These are phyloP conservation scores for Aspergillus sp. DNA, from an alignment of 2,329 filamentous ascomycete genomes.

Conservation along the genomic window DNA sequence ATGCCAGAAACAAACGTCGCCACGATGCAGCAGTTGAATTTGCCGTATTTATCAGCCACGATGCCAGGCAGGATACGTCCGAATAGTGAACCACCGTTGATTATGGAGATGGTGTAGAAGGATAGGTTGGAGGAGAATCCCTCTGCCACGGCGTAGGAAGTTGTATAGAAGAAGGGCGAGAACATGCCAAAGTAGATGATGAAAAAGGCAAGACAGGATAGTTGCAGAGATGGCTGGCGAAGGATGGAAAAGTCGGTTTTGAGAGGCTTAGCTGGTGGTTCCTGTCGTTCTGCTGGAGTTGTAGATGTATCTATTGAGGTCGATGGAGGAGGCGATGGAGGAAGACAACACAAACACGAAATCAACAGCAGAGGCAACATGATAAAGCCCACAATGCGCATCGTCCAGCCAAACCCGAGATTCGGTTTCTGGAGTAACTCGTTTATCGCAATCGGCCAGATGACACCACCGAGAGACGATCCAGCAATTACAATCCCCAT, in stretches of 20 bases:
- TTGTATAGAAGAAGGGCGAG: slow-evolving; percentile 35
- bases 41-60: slow-evolving; percentile 30
- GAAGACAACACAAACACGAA: slow-evolving; percentile 17
- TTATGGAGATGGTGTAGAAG: slow-evolving; percentile 35
- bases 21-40: slow-evolving; percentile 27
- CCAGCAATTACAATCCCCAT: slow-evolving; percentile 29
- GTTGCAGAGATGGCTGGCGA: slow-evolving; percentile 15
- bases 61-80: slow-evolving; percentile 33
- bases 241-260: slow-evolving; percentile 17
- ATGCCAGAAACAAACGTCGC: slow-evolving; percentile 29
- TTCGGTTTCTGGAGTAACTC: slow-evolving; percentile 19
- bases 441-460: slow-evolving; percentile 31
- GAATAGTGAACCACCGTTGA: slow-evolving; percentile 35
- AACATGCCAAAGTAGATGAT: slow-evolving; percentile 37
- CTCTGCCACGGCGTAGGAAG: slow-evolving; percentile 21
- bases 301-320: not conserved
- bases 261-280: not conserved
- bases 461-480: slow-evolving; percentile 30
- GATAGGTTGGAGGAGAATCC: slow-evolving; percentile 25
- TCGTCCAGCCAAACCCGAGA: slow-evolving; percentile 33
- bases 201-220: slow-evolving; percentile 29
- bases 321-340: slow-evolving; percentile 1
- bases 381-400: slow-evolving; percentile 35
- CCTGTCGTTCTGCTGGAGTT: not conserved
- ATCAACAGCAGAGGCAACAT: slow-evolving; percentile 34